These are phyloP conservation scores for Botryosphaeria agaves DNA, from an alignment of 2,329 filamentous ascomycete genomes.

Conservation along the genomic window DNA sequence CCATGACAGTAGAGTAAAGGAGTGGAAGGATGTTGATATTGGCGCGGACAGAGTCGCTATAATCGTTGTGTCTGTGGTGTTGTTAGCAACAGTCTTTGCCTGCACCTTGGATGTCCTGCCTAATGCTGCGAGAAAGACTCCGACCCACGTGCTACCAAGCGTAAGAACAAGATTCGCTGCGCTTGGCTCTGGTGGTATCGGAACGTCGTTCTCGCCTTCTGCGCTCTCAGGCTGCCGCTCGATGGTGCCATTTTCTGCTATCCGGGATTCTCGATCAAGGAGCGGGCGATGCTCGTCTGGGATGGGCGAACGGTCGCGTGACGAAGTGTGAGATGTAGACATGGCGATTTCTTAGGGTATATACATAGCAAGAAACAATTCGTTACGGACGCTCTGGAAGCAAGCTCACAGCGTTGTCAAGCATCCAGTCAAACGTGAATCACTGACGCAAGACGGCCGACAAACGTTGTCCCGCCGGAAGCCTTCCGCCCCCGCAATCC, in stretches of 20 bases:
- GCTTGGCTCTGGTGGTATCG: slow-evolving; percentile 24
- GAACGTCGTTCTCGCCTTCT: slow-evolving; percentile 6
- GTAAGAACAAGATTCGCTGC: slow-evolving; percentile 29
- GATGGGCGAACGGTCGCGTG: no score
- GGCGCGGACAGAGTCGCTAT: slow-evolving; percentile 73
- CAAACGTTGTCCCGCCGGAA: no score
- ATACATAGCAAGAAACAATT: no score
- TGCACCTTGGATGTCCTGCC: slow-evolving; percentile 15
- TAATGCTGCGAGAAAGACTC: slow-evolving; percentile 38
- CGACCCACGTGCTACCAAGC: slow-evolving; percentile 32
- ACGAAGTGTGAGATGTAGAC: no score
- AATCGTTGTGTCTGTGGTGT: slow-evolving; percentile 49
- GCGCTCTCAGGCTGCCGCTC: not conserved
- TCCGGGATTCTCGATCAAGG: slow-evolving; percentile 3
- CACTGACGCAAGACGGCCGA: no score
- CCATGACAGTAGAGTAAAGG: slow-evolving; percentile 70
- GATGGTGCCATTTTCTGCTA: slow-evolving; percentile 1
- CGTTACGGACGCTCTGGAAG: no score
- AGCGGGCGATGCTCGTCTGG: slow-evolving; percentile 6
- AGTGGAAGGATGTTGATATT: slow-evolving; percentile 70
- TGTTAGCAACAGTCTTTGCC: slow-evolving; percentile 1
- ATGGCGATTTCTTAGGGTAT: no score
- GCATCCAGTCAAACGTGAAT: no score
- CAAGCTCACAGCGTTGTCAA: no score
- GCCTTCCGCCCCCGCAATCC: no score